A percentile compares a stretch with the other conserved stretches of the same genome.
Evolutionary conservation across 2,329 filamentous ascomycete genomes (phyloP).

Genomic region (Bipolaris bicolor): DNA sequence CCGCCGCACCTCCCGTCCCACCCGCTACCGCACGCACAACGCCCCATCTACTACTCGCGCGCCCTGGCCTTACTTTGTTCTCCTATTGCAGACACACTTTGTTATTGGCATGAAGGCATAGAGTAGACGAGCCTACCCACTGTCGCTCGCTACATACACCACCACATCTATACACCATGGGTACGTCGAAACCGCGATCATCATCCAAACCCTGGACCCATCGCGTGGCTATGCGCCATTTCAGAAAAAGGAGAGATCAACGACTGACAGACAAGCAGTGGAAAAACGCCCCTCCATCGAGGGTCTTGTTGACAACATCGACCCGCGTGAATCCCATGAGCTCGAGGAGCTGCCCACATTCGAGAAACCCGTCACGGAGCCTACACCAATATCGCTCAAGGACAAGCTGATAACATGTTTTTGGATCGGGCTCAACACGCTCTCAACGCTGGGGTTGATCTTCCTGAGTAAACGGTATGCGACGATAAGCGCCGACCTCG

Average conservation of each 20-base stretch:
- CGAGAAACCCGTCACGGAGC: slow-evolving; percentile 37
- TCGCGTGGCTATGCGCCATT: background rate
- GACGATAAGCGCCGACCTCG: background rate
- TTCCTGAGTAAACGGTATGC: slow-evolving; percentile 55
- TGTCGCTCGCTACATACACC: slow-evolving; percentile 32
- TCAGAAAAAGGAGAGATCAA: background rate
- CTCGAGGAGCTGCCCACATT: slow-evolving; percentile 45
- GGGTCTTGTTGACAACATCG: slow-evolving; percentile 48
- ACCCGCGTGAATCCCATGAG: slow-evolving; percentile 43
- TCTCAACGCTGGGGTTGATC: slow-evolving; percentile 52
- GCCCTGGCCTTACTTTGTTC: background rate
- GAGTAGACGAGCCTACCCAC: slow-evolving; percentile 20
- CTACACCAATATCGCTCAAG: slow-evolving; percentile 38
- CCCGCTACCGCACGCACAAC: slow-evolving; percentile 5
- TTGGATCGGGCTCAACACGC: slow-evolving; percentile 53
- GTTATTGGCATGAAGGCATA: slow-evolving; percentile 37
- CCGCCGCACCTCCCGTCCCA: slow-evolving; percentile 14
- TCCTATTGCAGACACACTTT: slow-evolving; percentile 3
- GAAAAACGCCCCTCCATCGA: slow-evolving; percentile 49
- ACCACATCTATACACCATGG: slow-evolving; percentile 31
- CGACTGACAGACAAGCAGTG: slow-evolving; percentile 36
- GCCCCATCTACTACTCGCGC: background rate
- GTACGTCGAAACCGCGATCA: slow-evolving; percentile 24
- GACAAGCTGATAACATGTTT: slow-evolving; percentile 48
- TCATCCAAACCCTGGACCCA: slow-evolving; percentile 2